A percentile compares a stretch with the other conserved stretches of the same genome.
Conservation (phyloP, 1,284 basidiomycete species). For the Kwoniella shivajii region DNA sequence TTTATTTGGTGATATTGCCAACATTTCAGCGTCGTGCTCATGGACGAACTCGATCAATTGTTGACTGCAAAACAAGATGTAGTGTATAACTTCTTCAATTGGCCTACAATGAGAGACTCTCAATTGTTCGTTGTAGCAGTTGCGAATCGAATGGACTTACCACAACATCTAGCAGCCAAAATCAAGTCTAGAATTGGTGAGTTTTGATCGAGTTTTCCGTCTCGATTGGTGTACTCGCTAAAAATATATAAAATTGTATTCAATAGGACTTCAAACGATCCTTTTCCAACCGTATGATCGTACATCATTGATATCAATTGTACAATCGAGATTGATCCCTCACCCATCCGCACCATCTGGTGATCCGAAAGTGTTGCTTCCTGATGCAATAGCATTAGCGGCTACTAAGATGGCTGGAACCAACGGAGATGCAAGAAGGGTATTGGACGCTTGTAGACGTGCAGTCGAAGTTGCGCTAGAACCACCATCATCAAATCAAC, state of each 20-base stretch:
- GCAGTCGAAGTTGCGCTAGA: slow-evolving; percentile 74
- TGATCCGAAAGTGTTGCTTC: slow-evolving; percentile 63
- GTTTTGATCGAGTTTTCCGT: slow-evolving; percentile 26
- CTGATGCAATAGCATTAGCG: slow-evolving; percentile 83
- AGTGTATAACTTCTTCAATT: slow-evolving; percentile 99
- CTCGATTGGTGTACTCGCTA: background rate
- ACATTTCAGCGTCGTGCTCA: slow-evolving; percentile 77
- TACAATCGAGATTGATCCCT: slow-evolving; percentile 70
- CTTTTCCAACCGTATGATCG: slow-evolving; percentile 92
- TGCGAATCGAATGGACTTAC: slow-evolving; percentile 97
- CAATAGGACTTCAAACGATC: slow-evolving; percentile 85
- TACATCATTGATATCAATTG: slow-evolving; percentile 79
- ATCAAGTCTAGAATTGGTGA: slow-evolving; percentile 87
- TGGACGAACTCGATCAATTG: slow-evolving; percentile 97
- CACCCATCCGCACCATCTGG: slow-evolving; percentile 60
- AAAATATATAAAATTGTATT: background rate
- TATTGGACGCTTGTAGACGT: slow-evolving; percentile 89
- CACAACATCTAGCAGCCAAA: slow-evolving; percentile 89
- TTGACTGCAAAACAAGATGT: slow-evolving; percentile 96
- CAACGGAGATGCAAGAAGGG: slow-evolving; percentile 90
- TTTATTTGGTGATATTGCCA: too few species aligned
- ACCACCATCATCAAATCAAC: background rate
- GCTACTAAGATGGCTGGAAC: slow-evolving; percentile 90
- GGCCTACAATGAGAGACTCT: slow-evolving; percentile 86
- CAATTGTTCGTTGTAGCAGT: slow-evolving; percentile 94